These are phyloP conservation scores for Fusarium lateritium DNA, from an alignment of 2,329 filamentous ascomycete genomes.

Conservation along the genomic window DNA sequence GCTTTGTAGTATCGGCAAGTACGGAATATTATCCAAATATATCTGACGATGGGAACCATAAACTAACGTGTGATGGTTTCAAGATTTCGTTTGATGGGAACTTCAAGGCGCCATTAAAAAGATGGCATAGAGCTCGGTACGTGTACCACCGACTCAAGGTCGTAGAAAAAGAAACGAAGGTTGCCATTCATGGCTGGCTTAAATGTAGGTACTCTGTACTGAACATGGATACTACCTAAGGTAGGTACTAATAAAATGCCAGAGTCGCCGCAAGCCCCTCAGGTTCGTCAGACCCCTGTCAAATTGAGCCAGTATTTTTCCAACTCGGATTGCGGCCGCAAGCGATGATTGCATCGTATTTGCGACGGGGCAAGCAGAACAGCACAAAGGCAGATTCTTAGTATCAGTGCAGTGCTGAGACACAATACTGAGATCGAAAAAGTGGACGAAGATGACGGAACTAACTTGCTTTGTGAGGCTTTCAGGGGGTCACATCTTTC, in stretches of 20 bases:
- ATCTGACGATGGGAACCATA: too few species aligned
- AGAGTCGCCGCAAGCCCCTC: conserved; percentile 38
- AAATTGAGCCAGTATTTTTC: conserved; percentile 15
- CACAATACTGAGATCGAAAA: conserved; percentile 15
- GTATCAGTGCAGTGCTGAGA: conserved; percentile 4
- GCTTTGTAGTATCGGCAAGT: neutral
- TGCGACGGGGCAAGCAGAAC: conserved; percentile 12
- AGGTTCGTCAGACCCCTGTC: conserved; percentile 46
- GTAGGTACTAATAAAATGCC: too few species aligned
- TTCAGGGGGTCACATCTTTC: conserved; percentile 26
- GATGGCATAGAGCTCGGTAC: too few species aligned
- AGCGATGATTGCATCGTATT: conserved; percentile 32
- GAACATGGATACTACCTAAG: neutral
- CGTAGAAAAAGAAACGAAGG: neutral
- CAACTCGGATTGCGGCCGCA: conserved; percentile 24
- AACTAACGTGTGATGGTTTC: too few species aligned
- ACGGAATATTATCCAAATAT: too few species aligned
- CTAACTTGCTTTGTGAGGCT: conserved; percentile 12
- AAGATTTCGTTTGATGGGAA: too few species aligned
- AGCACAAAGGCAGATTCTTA: conserved; percentile 10
- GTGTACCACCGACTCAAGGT: too few species aligned
- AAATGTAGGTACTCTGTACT: neutral
- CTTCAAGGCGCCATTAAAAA: too few species aligned
- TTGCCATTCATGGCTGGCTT: neutral
- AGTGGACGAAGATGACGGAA: conserved; percentile 26